Conservation (phyloP, 2,329 filamentous ascomycete genomes). For the Fusarium incarnatum region DNA sequence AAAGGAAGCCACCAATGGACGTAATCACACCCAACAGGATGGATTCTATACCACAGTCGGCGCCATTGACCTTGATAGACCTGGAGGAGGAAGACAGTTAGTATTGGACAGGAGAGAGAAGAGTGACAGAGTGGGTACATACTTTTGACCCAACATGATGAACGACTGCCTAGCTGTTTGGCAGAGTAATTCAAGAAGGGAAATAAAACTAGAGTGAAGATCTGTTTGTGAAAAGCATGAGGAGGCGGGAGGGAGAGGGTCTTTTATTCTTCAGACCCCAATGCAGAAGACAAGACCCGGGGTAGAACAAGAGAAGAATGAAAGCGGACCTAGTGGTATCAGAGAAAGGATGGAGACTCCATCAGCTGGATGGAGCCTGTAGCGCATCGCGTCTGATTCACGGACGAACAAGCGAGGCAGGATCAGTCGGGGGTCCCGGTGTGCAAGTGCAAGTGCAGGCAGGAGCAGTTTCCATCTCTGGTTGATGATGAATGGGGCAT, state of each 20-base stretch:
- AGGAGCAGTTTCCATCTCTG: constrained; percentile 8
- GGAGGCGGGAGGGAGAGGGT: constrained; percentile 31
- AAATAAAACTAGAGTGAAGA: constrained; percentile 16
- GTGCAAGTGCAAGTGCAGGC: constrained; percentile 6
- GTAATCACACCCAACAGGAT: constrained; percentile 63
- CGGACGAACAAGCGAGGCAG: constrained; percentile 3
- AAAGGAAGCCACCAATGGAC: constrained; percentile 70
- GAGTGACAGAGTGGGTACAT: constrained; percentile 1
- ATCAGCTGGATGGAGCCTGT: neutral
- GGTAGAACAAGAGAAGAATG: constrained; percentile 9
- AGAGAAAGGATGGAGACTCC: constrained; percentile 14
- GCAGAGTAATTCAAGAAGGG: constrained; percentile 11
- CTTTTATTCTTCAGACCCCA: constrained; percentile 32
- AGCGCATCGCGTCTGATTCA: neutral
- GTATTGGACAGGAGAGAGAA: neutral
- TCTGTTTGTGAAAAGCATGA: constrained; percentile 13
- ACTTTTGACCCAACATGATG: constrained; percentile 46
- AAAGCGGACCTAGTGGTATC: constrained; percentile 19
- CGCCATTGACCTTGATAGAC: constrained; percentile 57
- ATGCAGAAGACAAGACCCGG: constrained; percentile 5
- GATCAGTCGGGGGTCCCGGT: constrained; percentile 22
- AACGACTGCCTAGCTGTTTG: constrained; percentile 25
- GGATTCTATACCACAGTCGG: constrained; percentile 56
- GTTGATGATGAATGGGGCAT: constrained; percentile 22
- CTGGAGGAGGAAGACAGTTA: constrained; percentile 39